A percentile compares a stretch with the other conserved stretches of the same genome.
phyloP scores from a whole-genome alignment of 768 basidiomycete species.

The Pholiota molesta region DNA sequence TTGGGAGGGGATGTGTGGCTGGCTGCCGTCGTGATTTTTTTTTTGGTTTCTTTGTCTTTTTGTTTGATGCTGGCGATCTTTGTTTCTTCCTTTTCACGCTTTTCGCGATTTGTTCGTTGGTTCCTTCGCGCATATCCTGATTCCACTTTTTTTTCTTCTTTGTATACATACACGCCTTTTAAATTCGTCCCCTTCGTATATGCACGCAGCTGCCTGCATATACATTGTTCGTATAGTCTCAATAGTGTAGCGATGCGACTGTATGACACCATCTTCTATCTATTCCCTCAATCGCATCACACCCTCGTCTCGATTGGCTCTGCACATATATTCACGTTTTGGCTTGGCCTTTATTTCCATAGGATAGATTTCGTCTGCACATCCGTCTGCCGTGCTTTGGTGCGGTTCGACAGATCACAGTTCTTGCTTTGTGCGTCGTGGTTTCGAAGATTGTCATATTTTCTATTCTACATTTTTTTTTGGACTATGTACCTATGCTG shows the following conservation, averaged over 20 bases:
- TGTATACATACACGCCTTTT: background rate
- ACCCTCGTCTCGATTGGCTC: background rate
- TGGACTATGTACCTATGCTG: background rate
- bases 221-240: no score
- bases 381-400: no score
- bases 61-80: slow-evolving; percentile 9
- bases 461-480: background rate
- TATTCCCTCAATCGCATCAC: background rate
- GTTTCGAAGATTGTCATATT: background rate
- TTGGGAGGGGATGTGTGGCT: background rate
- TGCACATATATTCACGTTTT: no score
- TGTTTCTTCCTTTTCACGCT: no score
- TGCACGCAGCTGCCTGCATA: background rate
- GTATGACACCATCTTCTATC: background rate
- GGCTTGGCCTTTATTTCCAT: background rate
- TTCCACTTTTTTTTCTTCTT: background rate
- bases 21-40: background rate
- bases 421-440: background rate
- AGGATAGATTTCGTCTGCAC: background rate
- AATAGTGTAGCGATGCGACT: background rate
- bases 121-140: background rate
- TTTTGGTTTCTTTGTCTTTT: slow-evolving; percentile 4
- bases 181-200: background rate
- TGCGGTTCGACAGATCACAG: background rate
- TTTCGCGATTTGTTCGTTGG: background rate